Base-by-base conservation (phyloP, 805 yeast genomes). In the Brettanomyces custersianus region DNA sequence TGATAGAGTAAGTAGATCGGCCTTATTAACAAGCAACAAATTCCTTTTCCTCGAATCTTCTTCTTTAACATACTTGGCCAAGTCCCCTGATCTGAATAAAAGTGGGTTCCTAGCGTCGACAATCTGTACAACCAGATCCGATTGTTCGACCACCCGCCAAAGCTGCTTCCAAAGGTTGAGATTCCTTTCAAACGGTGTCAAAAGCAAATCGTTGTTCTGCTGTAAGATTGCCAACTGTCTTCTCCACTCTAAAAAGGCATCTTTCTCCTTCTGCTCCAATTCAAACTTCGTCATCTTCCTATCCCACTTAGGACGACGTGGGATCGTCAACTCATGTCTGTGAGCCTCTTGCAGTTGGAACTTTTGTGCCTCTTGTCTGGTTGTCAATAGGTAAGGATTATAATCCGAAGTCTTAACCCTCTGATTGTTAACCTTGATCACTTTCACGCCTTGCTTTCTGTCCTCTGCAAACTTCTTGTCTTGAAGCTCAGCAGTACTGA, bases 161-260 rank as follows among this genome's bases (percentile, higher is more conserved):
- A 92, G 66, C 62, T 92, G 98, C 55, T 92, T 78, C 98, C 98
- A 92, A 40, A 92, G 96, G 67, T 90, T 96, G 44, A 92, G 67
- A 57, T 92, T 92, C 65, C 98, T 77, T 65, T 92, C 98, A 54
- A 90, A 92, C 4, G 98, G 98, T 0, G 98, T 92, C 55, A 92
- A 69, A 40, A 88, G 65, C 49, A 92, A 66, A 57, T 90, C 95
- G 45, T 86, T 76, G 47, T 71, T 72, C 56, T 90, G 95, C 44
- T 88, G 94, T 38, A 92, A 65, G 30, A 70, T 59, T 0, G 98
- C 98, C 42, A 92, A 68, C 34, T 77, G 78, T 54, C 97, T 70
- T 64, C 99, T 76, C 99, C 99, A 92, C 21, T 83, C 80, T 50
- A 92, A 69, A 52, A 92, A 92, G 1, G 96, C 80, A 43, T 85